Conservation (phyloP, 805 yeast species). For the Metschnikowia aberdeeniae region DNA sequence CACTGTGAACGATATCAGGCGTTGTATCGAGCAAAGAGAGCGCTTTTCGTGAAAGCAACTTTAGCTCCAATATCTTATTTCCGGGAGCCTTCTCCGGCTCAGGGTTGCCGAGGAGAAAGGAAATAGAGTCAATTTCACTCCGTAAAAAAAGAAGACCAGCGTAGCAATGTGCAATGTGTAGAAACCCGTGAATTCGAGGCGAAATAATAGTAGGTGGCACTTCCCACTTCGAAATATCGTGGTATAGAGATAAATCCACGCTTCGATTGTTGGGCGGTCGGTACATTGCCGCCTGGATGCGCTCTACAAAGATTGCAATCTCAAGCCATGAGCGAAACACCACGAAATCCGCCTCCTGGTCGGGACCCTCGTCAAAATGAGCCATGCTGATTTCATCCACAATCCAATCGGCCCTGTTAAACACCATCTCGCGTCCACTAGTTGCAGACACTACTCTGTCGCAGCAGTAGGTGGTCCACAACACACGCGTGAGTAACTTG, state of each 20-base stretch:
- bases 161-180: slow-evolving; percentile 2
- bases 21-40: not conserved
- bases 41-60: not conserved
- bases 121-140: slow-evolving; percentile 4
- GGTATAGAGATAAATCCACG: not conserved
- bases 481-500: not conserved
- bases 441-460: slow-evolving; percentile 4
- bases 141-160: slow-evolving; percentile 1
- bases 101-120: slow-evolving; percentile 2
- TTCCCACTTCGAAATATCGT: slow-evolving; percentile 1
- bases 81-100: not conserved
- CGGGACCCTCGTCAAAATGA: slow-evolving; percentile 1
- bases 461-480: slow-evolving; percentile 5
- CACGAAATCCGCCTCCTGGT: not conserved
- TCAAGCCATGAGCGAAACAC: slow-evolving; percentile 1
- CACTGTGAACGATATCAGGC: not conserved
- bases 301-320: not conserved
- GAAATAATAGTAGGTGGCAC: not conserved
- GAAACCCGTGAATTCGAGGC: not conserved
- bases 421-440: slow-evolving; percentile 3
- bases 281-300: slow-evolving; percentile 4
- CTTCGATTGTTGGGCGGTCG: slow-evolving; percentile 2
- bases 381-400: not conserved
- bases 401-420: slow-evolving; percentile 1
- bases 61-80: not conserved